Conservation (phyloP, 1,284 basidiomycete species). For the Peniophora sp. region DNA sequence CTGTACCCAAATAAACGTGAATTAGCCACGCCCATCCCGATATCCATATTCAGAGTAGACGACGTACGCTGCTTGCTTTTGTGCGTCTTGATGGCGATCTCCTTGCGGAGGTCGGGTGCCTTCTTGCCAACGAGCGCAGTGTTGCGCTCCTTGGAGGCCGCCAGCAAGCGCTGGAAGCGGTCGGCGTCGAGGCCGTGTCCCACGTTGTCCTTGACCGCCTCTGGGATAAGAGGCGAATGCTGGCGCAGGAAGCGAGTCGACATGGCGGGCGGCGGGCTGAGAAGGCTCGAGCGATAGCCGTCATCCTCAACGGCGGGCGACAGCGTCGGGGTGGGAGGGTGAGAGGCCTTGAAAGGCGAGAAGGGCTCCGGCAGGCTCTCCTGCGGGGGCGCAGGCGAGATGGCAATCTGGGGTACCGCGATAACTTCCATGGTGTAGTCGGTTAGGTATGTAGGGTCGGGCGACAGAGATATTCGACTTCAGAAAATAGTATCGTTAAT, state of each 20-base stretch:
- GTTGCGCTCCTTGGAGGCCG: not conserved
- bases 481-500: not conserved
- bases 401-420: not conserved
- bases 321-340: not conserved
- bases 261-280: not conserved
- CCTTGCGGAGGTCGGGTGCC: constrained; percentile 56
- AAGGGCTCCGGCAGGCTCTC: not conserved
- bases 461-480: not conserved
- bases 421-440: not conserved
- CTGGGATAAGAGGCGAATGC: not conserved
- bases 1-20: constrained; percentile 25
- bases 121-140: constrained; percentile 30
- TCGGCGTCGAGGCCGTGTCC: not conserved
- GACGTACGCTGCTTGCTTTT: constrained; percentile 61
- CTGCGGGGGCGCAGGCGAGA: not conserved
- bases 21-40: not conserved
- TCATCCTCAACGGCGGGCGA: not conserved
- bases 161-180: constrained; percentile 1
- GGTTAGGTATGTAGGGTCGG: not conserved
- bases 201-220: not conserved
- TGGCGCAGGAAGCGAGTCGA: constrained; percentile 1
- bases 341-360: not conserved
- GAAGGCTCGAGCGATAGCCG: not conserved
- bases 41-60: constrained; percentile 4
- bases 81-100: constrained; percentile 65